Conservation (phyloP, 2,329 filamentous ascomycete species). For the Grosmannia serpens region DNA sequence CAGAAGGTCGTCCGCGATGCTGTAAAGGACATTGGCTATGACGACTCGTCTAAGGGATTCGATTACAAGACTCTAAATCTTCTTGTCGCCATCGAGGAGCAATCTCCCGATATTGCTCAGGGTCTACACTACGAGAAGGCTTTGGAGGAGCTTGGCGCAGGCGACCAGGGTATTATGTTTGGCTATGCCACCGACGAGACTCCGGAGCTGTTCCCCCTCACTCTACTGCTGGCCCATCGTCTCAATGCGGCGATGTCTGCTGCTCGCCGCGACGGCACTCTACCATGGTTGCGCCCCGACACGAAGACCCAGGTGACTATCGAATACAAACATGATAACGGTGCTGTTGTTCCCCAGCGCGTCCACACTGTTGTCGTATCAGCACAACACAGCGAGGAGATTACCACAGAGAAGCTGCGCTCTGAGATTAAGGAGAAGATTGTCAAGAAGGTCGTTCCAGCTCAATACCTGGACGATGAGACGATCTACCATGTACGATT, state of each 20-base stretch:
- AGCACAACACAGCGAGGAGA: slow-evolving; percentile 82
- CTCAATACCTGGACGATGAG: slow-evolving; percentile 80
- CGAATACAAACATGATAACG: slow-evolving; percentile 94
- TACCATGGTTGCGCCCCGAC: slow-evolving; percentile 93
- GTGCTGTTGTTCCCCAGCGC: slow-evolving; percentile 81
- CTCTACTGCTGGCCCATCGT: slow-evolving; percentile 88
- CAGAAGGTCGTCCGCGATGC: slow-evolving; percentile 90
- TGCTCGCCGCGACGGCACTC: slow-evolving; percentile 73
- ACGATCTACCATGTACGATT: slow-evolving; percentile 83
- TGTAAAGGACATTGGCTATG: slow-evolving; percentile 98
- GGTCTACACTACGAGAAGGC: slow-evolving; percentile 97
- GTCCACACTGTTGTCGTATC: slow-evolving; percentile 96
- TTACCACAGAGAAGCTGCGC: slow-evolving; percentile 83
- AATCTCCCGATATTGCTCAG: slow-evolving; percentile 97
- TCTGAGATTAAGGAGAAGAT: slow-evolving; percentile 97
- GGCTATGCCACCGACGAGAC: slow-evolving; percentile 99
- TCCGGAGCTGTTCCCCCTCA: slow-evolving; percentile 90
- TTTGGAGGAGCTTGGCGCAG: slow-evolving; percentile 93
- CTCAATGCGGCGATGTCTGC: slow-evolving; percentile 91
- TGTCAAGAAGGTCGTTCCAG: slow-evolving; percentile 87
- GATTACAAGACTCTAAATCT: slow-evolving; percentile 99
- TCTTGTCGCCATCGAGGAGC: slow-evolving; percentile 96
- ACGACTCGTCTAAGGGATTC: slow-evolving; percentile 93
- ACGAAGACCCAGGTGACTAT: slow-evolving; percentile 99
- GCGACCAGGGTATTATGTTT: slow-evolving; percentile 99